Conservation (phyloP, 75 land plant species). For the Ceratopteris richardii region DNA sequence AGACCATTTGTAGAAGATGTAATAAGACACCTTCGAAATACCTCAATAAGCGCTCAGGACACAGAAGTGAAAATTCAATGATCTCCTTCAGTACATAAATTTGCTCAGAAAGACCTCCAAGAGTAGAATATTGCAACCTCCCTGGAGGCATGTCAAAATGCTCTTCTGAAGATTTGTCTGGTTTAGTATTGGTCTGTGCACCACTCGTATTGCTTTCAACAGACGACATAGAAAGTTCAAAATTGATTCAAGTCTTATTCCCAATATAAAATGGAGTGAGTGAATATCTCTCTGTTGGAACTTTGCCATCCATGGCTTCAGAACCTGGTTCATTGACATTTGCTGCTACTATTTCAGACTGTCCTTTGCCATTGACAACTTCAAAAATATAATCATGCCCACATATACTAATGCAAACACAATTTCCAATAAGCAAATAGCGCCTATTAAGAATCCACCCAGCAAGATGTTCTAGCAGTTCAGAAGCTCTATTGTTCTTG, state of each 20-base stretch:
- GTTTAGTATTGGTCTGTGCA: not conserved
- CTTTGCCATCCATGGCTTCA: not conserved
- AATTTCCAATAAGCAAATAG: conserved; percentile 51
- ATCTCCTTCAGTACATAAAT: conserved; percentile 63
- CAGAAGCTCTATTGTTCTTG: conserved; percentile 26
- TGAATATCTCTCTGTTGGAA: not conserved
- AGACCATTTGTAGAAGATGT: too few relatives aligned
- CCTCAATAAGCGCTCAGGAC: conserved; percentile 51
- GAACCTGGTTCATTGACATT: not conserved
- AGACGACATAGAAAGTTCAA: not conserved
- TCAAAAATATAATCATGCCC: conserved; percentile 39
- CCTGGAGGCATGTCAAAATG: conserved; percentile 1
- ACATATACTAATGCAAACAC: conserved; percentile 63
- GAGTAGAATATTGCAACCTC: conserved; percentile 17
- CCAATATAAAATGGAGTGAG: conserved; percentile 9
- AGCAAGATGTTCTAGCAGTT: conserved; percentile 39
- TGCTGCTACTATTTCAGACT: not conserved
- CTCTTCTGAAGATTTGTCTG: not conserved
- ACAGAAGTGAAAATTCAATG: conserved; percentile 46
- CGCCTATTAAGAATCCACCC: conserved; percentile 57
- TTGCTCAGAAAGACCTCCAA: conserved; percentile 90
- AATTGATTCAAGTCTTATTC: conserved; percentile 8
- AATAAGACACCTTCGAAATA: conserved; percentile 5
- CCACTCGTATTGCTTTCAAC: not conserved
- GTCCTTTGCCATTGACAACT: conserved; percentile 26